Percentiles rank a stretch among this genome's conserved stretches.
Evolutionary conservation across 805 yeast species (phyloP).

Genomic region (Ogataea henricii): DNA sequence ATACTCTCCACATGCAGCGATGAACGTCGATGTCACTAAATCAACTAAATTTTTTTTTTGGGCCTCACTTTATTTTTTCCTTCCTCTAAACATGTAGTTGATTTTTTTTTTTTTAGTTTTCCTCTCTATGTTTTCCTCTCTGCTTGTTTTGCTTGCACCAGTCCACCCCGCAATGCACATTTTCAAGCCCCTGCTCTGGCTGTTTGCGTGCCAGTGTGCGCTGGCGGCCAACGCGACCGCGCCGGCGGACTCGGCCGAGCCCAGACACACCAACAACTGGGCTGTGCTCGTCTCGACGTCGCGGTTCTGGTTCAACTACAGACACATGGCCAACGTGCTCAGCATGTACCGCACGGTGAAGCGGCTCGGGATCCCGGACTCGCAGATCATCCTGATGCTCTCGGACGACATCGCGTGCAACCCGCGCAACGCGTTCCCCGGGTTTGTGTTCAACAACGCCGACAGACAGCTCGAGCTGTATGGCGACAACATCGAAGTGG

Average conservation of each 20-base stretch:
- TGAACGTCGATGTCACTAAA: too few species aligned
- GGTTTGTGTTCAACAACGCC: slow-evolving; percentile 90
- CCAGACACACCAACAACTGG: slow-evolving; percentile 65
- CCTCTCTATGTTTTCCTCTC: neutral
- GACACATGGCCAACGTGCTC: slow-evolving; percentile 96
- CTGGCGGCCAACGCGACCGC: neutral
- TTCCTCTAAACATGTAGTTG: too few species aligned
- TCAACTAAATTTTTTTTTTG: too few species aligned
- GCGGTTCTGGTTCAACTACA: slow-evolving; percentile 96
- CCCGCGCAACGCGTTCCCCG: slow-evolving; percentile 94
- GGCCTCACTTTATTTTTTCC: too few species aligned
- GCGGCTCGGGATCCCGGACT: slow-evolving; percentile 95
- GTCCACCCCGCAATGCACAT: too few species aligned
- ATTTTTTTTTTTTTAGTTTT: neutral
- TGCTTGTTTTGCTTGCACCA: neutral
- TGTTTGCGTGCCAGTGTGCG: neutral
- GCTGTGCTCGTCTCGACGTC: slow-evolving; percentile 95
- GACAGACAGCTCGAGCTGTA: slow-evolving; percentile 90
- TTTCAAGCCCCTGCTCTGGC: neutral
- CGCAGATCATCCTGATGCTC: slow-evolving; percentile 93
- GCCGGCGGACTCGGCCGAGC: neutral
- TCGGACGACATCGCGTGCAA: slow-evolving; percentile 98
- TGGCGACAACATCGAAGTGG: slow-evolving; percentile 94
- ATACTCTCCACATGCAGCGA: neutral
- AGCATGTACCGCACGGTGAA: slow-evolving; percentile 95